phyloP scores from a whole-genome alignment of 768 basidiomycete species.

The Rhodotorula sphaerocarpa region DNA sequence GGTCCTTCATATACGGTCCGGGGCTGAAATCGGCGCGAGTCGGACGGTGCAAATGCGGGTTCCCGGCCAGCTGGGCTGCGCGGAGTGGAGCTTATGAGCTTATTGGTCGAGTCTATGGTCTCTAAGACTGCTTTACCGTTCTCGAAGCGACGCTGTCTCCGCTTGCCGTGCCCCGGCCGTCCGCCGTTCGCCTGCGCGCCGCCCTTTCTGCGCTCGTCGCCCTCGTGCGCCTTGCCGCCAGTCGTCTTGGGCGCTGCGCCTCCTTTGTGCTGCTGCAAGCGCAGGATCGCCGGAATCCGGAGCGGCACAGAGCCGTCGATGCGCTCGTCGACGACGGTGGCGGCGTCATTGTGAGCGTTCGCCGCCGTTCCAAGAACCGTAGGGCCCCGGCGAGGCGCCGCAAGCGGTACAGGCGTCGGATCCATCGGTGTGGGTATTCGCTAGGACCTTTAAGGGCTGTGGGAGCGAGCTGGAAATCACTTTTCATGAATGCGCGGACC shows the following conservation, averaged over 20 bases:
- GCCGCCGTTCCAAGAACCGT: no score
- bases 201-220: not conserved
- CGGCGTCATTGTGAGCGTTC: no score
- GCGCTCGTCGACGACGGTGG: no score
- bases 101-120: not conserved
- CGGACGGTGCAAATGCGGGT: conserved; percentile 30
- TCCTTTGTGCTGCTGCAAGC: not conserved
- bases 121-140: conserved; percentile 13
- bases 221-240: not conserved
- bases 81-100: not conserved
- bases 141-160: conserved; percentile 18
- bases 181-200: not conserved
- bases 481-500: no score
- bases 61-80: conserved; percentile 27
- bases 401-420: no score
- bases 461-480: no score
- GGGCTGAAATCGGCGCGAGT: conserved; percentile 19
- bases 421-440: no score
- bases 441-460: no score
- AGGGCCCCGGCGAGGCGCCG: no score
- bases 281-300: conserved; percentile 15
- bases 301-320: conserved; percentile 12
- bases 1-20: conserved; percentile 8
- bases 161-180: conserved; percentile 3
- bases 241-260: not conserved